Base-by-base conservation (phyloP, 768 basidiomycete species). In the Collybia nuda region DNA sequence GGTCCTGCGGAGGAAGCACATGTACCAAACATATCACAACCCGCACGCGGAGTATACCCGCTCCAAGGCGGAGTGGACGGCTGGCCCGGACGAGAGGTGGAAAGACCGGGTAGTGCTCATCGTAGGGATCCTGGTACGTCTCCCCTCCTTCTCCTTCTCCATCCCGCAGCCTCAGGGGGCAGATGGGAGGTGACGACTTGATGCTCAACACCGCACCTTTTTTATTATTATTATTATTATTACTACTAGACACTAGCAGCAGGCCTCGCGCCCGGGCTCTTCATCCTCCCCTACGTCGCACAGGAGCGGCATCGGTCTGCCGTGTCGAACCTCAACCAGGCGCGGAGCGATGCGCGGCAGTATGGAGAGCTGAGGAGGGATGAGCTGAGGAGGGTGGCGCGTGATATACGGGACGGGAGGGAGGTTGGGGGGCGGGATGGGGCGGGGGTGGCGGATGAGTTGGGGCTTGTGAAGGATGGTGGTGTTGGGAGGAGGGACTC, bases 251-350 rank as follows among this genome's bases (percentile, higher is more conserved):
- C 76, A 0, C 59, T 82, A n/a, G 60, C 70, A 1, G 64, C 68
- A 7, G 79, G 77, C 5, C 53, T 84, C 9, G 71, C 71, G 14
- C 79, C 80, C 0, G 63, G 69, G 17, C 26, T 79, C 17, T 59
- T 79, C 50, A 52, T 68, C 50, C 63, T 65, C 37, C 69, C 63
- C 36, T 59, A 61, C 45, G 56, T 68, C 3, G 60, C 71, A 12
- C 77, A 79, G 32, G 70, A 70, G 53, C 67, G 65, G 0, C 85
- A 88, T 56, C 65, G 64, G 11, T 67, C 68, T 2, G 88, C 87
- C 0, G 78, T 75, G 1, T 65, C 67, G 7, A 86, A 85, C 54
- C 76, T 88, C 17, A 74, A 81, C 0, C 74, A 79, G 50, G 87
- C 84, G 3, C 75, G 82, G 15, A 61, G 64, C 12, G 86, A 86